A percentile compares a stretch with the other conserved stretches of the same genome.
phyloP scores from a whole-genome alignment of 176 grass and related monocot species.

The Oryza meyeriana region DNA sequence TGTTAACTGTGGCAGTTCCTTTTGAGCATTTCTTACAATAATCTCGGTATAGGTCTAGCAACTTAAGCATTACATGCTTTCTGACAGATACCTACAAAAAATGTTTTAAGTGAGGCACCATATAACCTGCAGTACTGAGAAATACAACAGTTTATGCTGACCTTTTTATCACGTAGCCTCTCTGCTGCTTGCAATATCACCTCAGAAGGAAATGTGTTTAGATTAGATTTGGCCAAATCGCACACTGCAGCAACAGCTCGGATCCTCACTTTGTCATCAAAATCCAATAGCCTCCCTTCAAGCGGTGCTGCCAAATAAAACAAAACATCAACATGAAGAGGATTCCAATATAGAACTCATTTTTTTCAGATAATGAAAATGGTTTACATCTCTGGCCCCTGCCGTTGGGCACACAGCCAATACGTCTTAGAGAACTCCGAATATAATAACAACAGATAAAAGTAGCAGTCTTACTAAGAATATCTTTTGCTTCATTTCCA shows the following conservation, averaged over 20 bases:
- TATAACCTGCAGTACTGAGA: not conserved
- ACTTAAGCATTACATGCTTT: constrained; percentile 76
- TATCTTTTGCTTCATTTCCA: constrained; percentile 58
- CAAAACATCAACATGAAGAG: constrained; percentile 34
- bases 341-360: constrained; percentile 17
- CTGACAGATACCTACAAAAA: constrained; percentile 77
- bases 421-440: constrained; percentile 10
- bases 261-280: constrained; percentile 93
- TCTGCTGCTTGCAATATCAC: constrained; percentile 53
- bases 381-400: too few relatives aligned
- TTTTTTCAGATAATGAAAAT: too few relatives aligned
- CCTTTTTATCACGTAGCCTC: constrained; percentile 88
- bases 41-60: constrained; percentile 72
- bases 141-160: constrained; percentile 38
- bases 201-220: constrained; percentile 65
- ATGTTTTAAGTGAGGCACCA: constrained; percentile 27
- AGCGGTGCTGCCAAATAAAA: constrained; percentile 55
- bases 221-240: constrained; percentile 81
- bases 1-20: constrained; percentile 46
- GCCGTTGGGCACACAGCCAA: too few relatives aligned
- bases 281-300: constrained; percentile 80
- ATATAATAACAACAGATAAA: constrained; percentile 20
- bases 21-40: constrained; percentile 86
- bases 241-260: constrained; percentile 81
- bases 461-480: constrained; percentile 55